Percentiles rank a stretch among this genome's conserved stretches.
Evolutionary conservation across 179 eudicot genomes (phyloP).

Genomic region (Amaranthus tricolor): DNA sequence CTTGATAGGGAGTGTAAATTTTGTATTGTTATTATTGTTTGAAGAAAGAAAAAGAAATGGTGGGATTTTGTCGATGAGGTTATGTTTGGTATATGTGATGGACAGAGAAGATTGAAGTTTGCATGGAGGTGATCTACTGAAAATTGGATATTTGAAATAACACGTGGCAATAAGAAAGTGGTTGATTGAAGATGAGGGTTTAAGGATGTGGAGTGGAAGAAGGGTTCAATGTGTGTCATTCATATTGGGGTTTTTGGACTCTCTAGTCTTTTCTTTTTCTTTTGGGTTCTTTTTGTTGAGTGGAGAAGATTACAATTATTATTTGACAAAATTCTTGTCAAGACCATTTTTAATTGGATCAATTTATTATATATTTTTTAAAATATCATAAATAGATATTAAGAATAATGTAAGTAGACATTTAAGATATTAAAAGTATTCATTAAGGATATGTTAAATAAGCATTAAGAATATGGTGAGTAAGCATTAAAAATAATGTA

Average conservation of each 20-base stretch:
- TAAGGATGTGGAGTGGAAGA: slow-evolving; percentile 45
- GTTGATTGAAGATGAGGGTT: slow-evolving; percentile 67
- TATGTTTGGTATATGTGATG: slow-evolving; percentile 26
- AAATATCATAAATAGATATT: no score
- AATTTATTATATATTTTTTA: no score
- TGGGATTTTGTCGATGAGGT: slow-evolving; percentile 42
- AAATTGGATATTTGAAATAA: slow-evolving; percentile 56
- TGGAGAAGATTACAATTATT: neutral
- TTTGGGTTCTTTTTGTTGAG: neutral
- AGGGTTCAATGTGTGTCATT: slow-evolving; percentile 16
- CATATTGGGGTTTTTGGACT: slow-evolving; percentile 15
- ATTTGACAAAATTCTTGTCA: neutral
- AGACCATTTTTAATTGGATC: no score
- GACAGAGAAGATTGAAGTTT: slow-evolving; percentile 40
- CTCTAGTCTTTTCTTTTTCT: slow-evolving; percentile 2
- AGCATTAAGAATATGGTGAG: no score
- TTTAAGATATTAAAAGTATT: no score
- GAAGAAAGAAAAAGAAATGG: neutral
- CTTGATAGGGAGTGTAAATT: neutral
- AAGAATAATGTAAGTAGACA: no score
- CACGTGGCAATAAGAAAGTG: slow-evolving; percentile 65
- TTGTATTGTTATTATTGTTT: neutral
- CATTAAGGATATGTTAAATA: no score
- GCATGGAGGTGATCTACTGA: slow-evolving; percentile 48
- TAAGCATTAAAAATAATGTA: no score